Conservation (phyloP, 768 basidiomycete species). For the Tricholoma bakamatsutake region DNA sequence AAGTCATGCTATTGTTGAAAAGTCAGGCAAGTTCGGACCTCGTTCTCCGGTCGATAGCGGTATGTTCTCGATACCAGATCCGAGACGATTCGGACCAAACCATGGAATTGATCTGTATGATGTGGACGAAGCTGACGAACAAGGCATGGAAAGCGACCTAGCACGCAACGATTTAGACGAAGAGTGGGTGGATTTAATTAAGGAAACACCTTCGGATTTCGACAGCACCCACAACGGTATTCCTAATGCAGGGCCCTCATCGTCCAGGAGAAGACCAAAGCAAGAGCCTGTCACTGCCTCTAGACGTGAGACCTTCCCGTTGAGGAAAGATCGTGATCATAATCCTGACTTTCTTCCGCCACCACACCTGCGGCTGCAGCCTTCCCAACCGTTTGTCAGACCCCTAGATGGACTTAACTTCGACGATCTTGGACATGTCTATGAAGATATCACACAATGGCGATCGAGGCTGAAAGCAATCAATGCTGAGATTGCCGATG, state of each 20-base stretch:
- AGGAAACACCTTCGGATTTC: slow-evolving; percentile 36
- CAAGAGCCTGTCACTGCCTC: slow-evolving; percentile 27
- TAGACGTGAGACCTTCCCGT: slow-evolving; percentile 61
- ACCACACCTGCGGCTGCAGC: slow-evolving; percentile 65
- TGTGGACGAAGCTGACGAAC: slow-evolving; percentile 32
- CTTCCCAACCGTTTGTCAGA: slow-evolving; percentile 64
- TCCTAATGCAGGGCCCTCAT: slow-evolving; percentile 30
- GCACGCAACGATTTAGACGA: slow-evolving; percentile 29
- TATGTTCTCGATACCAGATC: slow-evolving; percentile 45
- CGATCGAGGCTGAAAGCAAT: slow-evolving; percentile 64
- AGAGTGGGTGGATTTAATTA: slow-evolving; percentile 58
- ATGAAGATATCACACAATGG: slow-evolving; percentile 65
- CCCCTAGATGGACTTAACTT: slow-evolving; percentile 70
- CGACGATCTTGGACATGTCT: slow-evolving; percentile 58
- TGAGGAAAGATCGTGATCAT: slow-evolving; percentile 30
- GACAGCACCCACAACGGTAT: slow-evolving; percentile 33
- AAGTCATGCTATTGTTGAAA: slow-evolving; percentile 48
- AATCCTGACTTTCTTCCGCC: slow-evolving; percentile 41
- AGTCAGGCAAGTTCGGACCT: slow-evolving; percentile 44
- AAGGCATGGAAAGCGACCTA: slow-evolving; percentile 20
- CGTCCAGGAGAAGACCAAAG: slow-evolving; percentile 31
- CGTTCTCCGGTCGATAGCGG: slow-evolving; percentile 23
- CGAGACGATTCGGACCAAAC: slow-evolving; percentile 50
- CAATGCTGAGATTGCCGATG: slow-evolving; percentile 66
- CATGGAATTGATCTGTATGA: slow-evolving; percentile 30